Evolutionary conservation across 805 yeast species (phyloP).

Genomic region (Monosporozyma unispora): DNA sequence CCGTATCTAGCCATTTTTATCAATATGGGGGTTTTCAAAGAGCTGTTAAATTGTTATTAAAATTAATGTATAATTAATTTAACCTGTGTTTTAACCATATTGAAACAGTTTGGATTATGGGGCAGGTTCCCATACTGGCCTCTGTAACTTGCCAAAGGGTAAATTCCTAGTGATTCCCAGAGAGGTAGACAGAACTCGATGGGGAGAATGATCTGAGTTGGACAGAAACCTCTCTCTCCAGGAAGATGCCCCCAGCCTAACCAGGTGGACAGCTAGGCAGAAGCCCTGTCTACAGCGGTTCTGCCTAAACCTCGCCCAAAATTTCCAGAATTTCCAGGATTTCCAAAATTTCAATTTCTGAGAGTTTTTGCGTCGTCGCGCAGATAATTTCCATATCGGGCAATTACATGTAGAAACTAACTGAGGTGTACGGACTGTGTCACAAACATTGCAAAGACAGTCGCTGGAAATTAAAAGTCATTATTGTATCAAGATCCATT

Average conservation of each 20-base stretch:
- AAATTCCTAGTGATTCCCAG: background rate
- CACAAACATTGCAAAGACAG: background rate
- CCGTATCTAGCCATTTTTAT: conserved; percentile 95
- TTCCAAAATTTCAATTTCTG: background rate
- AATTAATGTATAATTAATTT: background rate
- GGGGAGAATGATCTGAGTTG: background rate
- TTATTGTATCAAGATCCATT: too few species aligned
- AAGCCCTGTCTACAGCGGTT: background rate
- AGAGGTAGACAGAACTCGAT: background rate
- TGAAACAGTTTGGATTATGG: background rate
- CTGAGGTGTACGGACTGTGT: background rate
- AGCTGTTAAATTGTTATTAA: background rate
- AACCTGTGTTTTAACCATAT: conserved; percentile 1
- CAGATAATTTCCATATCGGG: background rate
- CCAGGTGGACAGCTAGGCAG: background rate
- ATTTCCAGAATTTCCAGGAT: background rate
- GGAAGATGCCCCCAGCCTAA: too few species aligned
- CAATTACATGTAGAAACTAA: too few species aligned
- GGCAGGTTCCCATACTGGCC: background rate
- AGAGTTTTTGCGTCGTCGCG: background rate
- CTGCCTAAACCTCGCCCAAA: too few species aligned
- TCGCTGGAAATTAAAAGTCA: background rate
- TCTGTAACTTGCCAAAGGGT: background rate
- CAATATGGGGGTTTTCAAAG: conserved; percentile 3
- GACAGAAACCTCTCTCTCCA: background rate